phyloP scores from a whole-genome alignment of 2,329 filamentous ascomycete genomes.

The Hypomyces perniciosus region DNA sequence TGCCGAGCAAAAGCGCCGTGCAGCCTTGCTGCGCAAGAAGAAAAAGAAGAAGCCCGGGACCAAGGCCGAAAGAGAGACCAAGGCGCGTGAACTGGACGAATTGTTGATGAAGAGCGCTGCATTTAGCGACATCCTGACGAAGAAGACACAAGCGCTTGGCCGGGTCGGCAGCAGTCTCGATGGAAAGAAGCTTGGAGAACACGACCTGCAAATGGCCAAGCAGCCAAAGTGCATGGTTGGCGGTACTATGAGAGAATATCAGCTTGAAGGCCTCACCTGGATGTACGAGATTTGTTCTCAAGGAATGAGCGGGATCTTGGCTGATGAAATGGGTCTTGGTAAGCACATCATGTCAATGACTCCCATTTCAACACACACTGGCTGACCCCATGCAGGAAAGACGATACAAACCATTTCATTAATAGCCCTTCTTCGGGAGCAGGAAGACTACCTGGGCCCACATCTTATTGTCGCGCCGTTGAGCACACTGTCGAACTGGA shows the following conservation, averaged over 20 bases:
- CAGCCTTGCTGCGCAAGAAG: constrained; percentile 34
- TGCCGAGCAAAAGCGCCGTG: constrained; percentile 41
- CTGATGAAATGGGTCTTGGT: constrained; percentile 88
- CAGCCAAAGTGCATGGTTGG: constrained; percentile 82
- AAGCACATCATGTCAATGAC: constrained; percentile 15
- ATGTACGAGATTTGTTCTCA: constrained; percentile 77
- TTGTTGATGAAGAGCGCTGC: constrained; percentile 53
- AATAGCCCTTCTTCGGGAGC: constrained; percentile 79
- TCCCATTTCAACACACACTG: neutral
- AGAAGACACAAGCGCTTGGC: constrained; percentile 57
- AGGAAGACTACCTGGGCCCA: constrained; percentile 75
- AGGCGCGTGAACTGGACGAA: constrained; percentile 54
- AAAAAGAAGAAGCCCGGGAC: constrained; percentile 45
- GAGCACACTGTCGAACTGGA: constrained; percentile 92
- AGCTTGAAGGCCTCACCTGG: constrained; percentile 92
- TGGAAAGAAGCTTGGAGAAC: constrained; percentile 54
- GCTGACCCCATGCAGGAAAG: constrained; percentile 53
- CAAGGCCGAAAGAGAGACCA: constrained; percentile 49
- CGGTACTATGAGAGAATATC: constrained; percentile 89
- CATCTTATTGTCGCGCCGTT: constrained; percentile 87
- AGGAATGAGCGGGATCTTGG: constrained; percentile 83
- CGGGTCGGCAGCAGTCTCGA: constrained; percentile 56
- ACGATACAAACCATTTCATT: constrained; percentile 87
- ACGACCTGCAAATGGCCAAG: constrained; percentile 69
- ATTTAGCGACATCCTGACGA: constrained; percentile 57